These are phyloP conservation scores for Teunomyces kruisii DNA, from an alignment of 805 yeast genomes.

Conservation along the genomic window DNA sequence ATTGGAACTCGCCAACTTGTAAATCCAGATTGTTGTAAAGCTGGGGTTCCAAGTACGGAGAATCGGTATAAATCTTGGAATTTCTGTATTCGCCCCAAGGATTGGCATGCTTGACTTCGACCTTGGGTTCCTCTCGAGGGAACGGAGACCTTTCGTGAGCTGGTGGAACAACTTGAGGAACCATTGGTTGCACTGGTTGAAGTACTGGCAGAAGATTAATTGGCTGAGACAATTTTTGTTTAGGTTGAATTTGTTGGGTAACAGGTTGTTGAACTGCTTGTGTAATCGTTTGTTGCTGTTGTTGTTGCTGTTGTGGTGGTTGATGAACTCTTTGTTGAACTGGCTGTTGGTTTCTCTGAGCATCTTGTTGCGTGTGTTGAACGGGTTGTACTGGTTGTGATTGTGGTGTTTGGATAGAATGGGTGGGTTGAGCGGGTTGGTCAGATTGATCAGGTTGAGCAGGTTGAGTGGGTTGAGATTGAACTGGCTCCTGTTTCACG, in stretches of 20 bases:
- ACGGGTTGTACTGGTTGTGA: no score
- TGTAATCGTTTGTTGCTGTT: no score
- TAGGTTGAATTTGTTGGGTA: not conserved
- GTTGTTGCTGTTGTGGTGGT: no score
- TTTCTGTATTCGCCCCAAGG: slow-evolving; percentile 36
- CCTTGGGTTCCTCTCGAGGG: slow-evolving; percentile 7
- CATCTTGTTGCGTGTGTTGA: not conserved
- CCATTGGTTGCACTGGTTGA: not conserved
- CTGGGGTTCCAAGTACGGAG: slow-evolving; percentile 1
- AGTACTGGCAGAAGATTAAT: not conserved
- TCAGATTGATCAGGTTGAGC: not conserved
- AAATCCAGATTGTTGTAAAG: not conserved
- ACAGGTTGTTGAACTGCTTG: no score
- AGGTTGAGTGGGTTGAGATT: not conserved
- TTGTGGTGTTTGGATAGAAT: no score
- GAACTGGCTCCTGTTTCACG: no score
- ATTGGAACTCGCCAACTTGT: not conserved
- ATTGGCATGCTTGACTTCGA: slow-evolving; percentile 19
- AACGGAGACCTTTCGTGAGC: slow-evolving; percentile 5
- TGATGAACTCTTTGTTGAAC: not conserved
- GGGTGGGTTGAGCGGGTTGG: not conserved
- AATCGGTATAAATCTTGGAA: not conserved
- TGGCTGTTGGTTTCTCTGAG: no score
- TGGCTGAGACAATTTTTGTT: not conserved
- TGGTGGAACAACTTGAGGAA: not conserved